These are phyloP conservation scores for Ceriops zippeliana DNA, from an alignment of 345 rosid genomes.

Conservation along the genomic window DNA sequence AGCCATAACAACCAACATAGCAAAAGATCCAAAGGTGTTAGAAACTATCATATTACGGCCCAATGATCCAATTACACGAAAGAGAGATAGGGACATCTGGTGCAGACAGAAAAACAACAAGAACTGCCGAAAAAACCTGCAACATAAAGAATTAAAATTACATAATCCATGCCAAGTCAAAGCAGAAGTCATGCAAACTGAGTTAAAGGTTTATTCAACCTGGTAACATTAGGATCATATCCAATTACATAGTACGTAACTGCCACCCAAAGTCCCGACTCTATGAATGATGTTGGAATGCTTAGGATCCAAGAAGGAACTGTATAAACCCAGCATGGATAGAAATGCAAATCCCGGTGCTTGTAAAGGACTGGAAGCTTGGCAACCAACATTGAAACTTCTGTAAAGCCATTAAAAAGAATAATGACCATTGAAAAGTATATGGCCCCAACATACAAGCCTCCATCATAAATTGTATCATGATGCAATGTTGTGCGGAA, in stretches of 20 bases:
- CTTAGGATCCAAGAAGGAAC: slow-evolving; percentile 90
- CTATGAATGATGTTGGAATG: slow-evolving; percentile 79
- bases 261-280: slow-evolving; percentile 94
- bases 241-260: slow-evolving; percentile 84
- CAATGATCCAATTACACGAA: slow-evolving; percentile 95
- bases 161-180: slow-evolving; percentile 12
- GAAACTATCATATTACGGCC: slow-evolving; percentile 96
- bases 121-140: slow-evolving; percentile 83
- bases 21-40: slow-evolving; percentile 95
- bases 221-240: slow-evolving; percentile 70
- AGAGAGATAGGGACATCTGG: slow-evolving; percentile 87
- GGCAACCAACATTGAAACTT: slow-evolving; percentile 92
- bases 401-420: slow-evolving; percentile 96
- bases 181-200: slow-evolving; percentile 8
- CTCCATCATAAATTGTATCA: slow-evolving; percentile 77
- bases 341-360: slow-evolving; percentile 90
- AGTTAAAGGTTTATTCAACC: slow-evolving; percentile 42
- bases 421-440: slow-evolving; percentile 97
- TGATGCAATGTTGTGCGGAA: slow-evolving; percentile 81
- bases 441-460: slow-evolving; percentile 75
- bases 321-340: slow-evolving; percentile 95
- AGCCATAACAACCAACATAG: slow-evolving; percentile 95
- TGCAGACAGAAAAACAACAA: slow-evolving; percentile 83
- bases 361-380: slow-evolving; percentile 96
- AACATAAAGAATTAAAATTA: slow-evolving; percentile 25